These are phyloP conservation scores for Colletotrichum incanum DNA, from an alignment of 2,329 filamentous ascomycete species.

Conservation along the genomic window DNA sequence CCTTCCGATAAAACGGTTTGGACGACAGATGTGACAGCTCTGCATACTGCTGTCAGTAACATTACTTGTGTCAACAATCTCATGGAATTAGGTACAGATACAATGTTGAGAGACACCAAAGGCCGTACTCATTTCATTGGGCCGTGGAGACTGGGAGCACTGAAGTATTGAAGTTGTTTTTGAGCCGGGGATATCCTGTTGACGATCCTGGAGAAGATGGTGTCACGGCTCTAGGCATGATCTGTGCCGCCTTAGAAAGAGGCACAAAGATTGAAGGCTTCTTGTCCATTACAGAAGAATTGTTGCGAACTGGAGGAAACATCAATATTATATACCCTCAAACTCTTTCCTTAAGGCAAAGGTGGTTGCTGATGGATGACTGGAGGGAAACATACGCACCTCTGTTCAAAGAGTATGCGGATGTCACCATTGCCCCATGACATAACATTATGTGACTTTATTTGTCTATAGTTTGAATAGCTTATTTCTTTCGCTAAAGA, in stretches of 20 bases:
- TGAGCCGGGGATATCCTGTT: not conserved
- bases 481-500: no score
- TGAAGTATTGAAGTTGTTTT: not conserved
- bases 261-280: not conserved
- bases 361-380: slow-evolving; percentile 4
- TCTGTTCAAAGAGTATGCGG: not conserved
- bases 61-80: not conserved
- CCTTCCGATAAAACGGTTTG: not conserved
- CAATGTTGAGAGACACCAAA: not conserved
- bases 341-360: not conserved
- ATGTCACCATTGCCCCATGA: not conserved
- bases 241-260: slow-evolving; percentile 2
- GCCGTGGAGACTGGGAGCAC: not conserved
- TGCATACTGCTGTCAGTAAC: not conserved
- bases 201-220: not conserved
- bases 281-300: not conserved
- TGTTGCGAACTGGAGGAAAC: not conserved
- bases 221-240: not conserved
- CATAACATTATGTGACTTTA: no score
- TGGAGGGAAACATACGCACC: not conserved
- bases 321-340: not conserved
- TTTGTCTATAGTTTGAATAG: no score
- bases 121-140: no score
- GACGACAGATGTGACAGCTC: not conserved
- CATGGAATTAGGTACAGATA: not conserved